Evolutionary conservation across 306 rosid species (phyloP).

Genomic region (Rosa multiflora): DNA sequence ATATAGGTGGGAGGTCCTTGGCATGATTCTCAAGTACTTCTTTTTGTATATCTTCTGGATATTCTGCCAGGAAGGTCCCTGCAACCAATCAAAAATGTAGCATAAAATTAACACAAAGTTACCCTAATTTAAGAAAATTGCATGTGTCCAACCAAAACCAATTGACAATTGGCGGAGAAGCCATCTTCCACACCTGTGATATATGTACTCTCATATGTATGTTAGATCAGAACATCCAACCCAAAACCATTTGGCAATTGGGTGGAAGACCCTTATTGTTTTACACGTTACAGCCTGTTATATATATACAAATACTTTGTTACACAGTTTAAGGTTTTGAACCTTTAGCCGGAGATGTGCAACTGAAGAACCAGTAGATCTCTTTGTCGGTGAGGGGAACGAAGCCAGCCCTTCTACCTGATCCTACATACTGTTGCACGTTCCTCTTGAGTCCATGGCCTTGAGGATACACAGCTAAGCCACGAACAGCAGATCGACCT

Average conservation of each 20-base stretch:
- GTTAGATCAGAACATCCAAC: not conserved
- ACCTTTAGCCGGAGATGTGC: slow-evolving; percentile 4
- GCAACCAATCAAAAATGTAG: not conserved
- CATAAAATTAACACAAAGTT: not conserved
- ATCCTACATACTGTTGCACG: slow-evolving; percentile 5
- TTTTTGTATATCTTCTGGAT: slow-evolving; percentile 13
- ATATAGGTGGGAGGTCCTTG: slow-evolving; percentile 13
- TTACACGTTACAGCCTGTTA: no score
- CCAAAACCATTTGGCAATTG: not conserved
- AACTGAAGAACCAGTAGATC: slow-evolving; percentile 24
- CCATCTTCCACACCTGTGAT: not conserved
- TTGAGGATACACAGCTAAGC: slow-evolving; percentile 26
- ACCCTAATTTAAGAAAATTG: not conserved
- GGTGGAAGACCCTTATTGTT: not conserved
- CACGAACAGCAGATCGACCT: slow-evolving; percentile 29
- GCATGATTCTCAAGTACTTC: slow-evolving; percentile 19
- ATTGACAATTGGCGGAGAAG: no score
- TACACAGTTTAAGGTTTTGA: not conserved
- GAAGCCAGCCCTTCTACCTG: slow-evolving; percentile 26
- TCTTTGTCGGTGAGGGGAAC: slow-evolving; percentile 26
- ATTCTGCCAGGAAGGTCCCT: not conserved
- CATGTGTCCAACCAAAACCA: not conserved
- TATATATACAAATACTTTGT: not conserved
- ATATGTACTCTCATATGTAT: not conserved
- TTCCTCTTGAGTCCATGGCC: slow-evolving; percentile 27